These are phyloP conservation scores for Neotropicomus parvogracilis DNA, from an alignment of 1,284 basidiomycete genomes.

Conservation along the genomic window DNA sequence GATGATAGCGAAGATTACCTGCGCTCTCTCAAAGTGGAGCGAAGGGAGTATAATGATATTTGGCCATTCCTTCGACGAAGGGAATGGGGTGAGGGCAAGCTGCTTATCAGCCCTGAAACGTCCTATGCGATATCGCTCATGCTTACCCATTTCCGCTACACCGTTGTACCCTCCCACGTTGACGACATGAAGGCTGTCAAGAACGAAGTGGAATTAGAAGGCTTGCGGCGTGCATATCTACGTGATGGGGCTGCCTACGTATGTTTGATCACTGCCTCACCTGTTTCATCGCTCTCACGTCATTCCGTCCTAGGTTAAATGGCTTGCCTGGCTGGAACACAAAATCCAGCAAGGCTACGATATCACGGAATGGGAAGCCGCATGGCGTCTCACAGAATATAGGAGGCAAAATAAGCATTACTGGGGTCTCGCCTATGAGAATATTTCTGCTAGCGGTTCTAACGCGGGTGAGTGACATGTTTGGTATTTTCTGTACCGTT, in stretches of 20 bases:
- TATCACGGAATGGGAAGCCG: constrained; percentile 91
- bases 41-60: constrained; percentile 73
- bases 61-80: constrained; percentile 74
- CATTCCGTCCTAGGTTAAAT: constrained; percentile 47
- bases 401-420: constrained; percentile 73
- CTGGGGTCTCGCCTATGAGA: constrained; percentile 90
- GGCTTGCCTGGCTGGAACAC: constrained; percentile 90
- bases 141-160: constrained; percentile 74
- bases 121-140: constrained; percentile 78
- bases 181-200: constrained; percentile 85
- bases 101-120: constrained; percentile 67
- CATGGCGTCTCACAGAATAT: constrained; percentile 77
- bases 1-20: constrained; percentile 57
- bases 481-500: not conserved
- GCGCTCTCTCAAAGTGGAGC: constrained; percentile 52
- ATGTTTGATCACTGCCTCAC: constrained; percentile 30
- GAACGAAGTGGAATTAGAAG: constrained; percentile 81
- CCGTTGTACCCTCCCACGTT: constrained; percentile 62
- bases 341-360: constrained; percentile 73
- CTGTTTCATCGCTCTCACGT: constrained; percentile 15
- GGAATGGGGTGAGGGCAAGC: constrained; percentile 73
- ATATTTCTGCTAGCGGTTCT: constrained; percentile 86
- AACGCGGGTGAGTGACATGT: constrained; percentile 60
- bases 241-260: constrained; percentile 93
- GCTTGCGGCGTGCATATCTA: constrained; percentile 80